These are phyloP conservation scores for Fusarium subglutinans DNA, from an alignment of 2,329 filamentous ascomycete species.

Conservation along the genomic window DNA sequence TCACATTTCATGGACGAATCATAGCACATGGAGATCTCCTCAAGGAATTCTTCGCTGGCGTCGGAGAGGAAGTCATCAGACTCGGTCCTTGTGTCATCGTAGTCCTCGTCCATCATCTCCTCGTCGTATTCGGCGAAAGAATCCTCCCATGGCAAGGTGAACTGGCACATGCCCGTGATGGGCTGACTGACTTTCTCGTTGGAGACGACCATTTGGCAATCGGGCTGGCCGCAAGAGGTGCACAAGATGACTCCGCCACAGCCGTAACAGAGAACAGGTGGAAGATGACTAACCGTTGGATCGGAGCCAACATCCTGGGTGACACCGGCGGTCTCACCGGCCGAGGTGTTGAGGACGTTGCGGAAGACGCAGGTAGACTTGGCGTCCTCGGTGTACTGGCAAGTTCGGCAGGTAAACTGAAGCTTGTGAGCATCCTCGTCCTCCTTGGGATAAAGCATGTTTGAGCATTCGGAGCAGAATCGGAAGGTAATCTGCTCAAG, in stretches of 20 bases:
- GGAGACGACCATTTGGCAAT: conserved; percentile 35
- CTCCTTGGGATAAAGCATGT: conserved; percentile 98
- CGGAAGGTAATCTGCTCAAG: conserved; percentile 91
- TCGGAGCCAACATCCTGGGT: conserved; percentile 97
- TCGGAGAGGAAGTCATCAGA: conserved; percentile 36
- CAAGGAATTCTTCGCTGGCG: conserved; percentile 34
- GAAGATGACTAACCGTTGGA: conserved; percentile 88
- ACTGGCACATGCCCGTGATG: conserved; percentile 46
- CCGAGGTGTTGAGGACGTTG: conserved; percentile 89
- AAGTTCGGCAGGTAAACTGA: conserved; percentile 95
- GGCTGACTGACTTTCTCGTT: conserved; percentile 30
- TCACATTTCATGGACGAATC: conserved; percentile 26
- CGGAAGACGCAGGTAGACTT: conserved; percentile 93
- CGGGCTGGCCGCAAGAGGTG: conserved; percentile 49
- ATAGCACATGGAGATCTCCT: conserved; percentile 35
- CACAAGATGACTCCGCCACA: conserved; percentile 59
- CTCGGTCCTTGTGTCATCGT: conserved; percentile 24
- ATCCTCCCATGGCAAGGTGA: conserved; percentile 45
- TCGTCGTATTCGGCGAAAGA: conserved; percentile 52
- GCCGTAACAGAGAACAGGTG: conserved; percentile 55
- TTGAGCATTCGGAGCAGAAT: conserved; percentile 99
- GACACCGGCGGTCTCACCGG: conserved; percentile 95
- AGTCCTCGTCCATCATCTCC: conserved; percentile 46
- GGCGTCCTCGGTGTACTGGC: conserved; percentile 88
- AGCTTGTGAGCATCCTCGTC: conserved; percentile 84